Evolutionary conservation across 495 filamentous ascomycete species (phyloP), one percentile per base, ranked within the genome.

Genomic region (Trichoderma gamsii): DNA sequence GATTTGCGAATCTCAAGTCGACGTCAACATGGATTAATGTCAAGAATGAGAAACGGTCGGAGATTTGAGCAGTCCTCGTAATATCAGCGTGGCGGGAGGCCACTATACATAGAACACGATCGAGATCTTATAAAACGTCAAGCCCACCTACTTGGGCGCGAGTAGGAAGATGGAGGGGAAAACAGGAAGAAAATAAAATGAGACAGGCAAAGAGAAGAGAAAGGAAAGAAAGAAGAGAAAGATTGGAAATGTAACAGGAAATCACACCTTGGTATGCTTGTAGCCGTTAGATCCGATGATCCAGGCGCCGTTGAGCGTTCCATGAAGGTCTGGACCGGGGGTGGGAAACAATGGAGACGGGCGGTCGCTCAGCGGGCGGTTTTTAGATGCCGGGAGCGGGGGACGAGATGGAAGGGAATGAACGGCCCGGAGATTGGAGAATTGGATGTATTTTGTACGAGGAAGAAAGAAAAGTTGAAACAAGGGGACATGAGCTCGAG

Each of bases 251-350:
- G 35, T 9, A 38, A 38, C 35, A 9, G 35, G 27, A 4, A 61
- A 29, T 29, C 56, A 61, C 25, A 32, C 56, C 25, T 32, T 61
- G 23, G 23, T 3, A 32, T 61, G 56, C 25, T 25, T 32, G 56
- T 61, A 61, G 56, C 56, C 56, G 56, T 61, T 61, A 32, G 56
- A 61, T 61, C 56, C 56, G 56, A 61, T 13, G 56, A 61, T 32
- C 16, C 56, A 61, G 56, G 25, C 56, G 56, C 23, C 56, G 21
- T 21, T 61, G 56, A 61, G 56, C 23, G 56, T 61, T 61, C 56
- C 16, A 61, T 32, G 11, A 25, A 5, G 56, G 56, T 61, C 56
- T 61, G 56, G 56, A 61, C 56, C 56, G 56, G n/a, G 51, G 21
- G 44, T 15, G 51, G n/a, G 56, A 18, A 61, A 32, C 3, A 18